Evolutionary conservation across 495 filamentous ascomycete genomes (phyloP), one percentile per base, ranked within the genome.

Genomic region (Jackrogersella minutella): DNA sequence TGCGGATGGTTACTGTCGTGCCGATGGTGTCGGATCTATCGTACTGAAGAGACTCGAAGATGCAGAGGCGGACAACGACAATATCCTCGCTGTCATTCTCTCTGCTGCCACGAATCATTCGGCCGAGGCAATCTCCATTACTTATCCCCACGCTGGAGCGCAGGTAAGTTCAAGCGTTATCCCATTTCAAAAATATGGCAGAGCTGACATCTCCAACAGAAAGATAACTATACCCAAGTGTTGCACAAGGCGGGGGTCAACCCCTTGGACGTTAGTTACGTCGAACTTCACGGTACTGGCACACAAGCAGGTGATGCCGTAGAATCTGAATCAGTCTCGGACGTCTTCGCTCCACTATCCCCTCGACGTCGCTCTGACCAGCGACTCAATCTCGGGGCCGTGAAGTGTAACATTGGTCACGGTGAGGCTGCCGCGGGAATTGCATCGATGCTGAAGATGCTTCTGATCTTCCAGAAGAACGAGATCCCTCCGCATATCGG

Each of bases 381-480:
- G 46, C 87, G 51, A 63, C 76, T 21, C 52, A 78, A 13, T 68
- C 69, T 86, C 19, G 82, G 81, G 2, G 79, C 82, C 0, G 69
- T 82, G 0, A 86, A 85, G 52, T 73, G 75, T 0, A 82, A 83
- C 50, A 76, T 84, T 16, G 81, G 84, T 1, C 84, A 86, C 62
- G 47, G 74, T 9, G 84, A 85, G 65, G 81, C 74, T 3, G 73
- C 78, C 0, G 73, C 75, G 39, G 83, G 84, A 1, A 62, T 86
- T 21, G 70, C 79, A 1, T 76, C 73, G 5, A 50, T 86, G 0
- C 78, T 53, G 26, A 96, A 96, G 74, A 82, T 90, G 1, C 63
- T 93, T 37, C 74, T 93, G 68, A 93, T 93, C 88, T 77, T 94
- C 79, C 77, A 85, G 68, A 86, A 91, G 67, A 86, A 84, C 70